Conservation (phyloP, 2,329 filamentous ascomycete species). For the Dryadomyces quercivorus region DNA sequence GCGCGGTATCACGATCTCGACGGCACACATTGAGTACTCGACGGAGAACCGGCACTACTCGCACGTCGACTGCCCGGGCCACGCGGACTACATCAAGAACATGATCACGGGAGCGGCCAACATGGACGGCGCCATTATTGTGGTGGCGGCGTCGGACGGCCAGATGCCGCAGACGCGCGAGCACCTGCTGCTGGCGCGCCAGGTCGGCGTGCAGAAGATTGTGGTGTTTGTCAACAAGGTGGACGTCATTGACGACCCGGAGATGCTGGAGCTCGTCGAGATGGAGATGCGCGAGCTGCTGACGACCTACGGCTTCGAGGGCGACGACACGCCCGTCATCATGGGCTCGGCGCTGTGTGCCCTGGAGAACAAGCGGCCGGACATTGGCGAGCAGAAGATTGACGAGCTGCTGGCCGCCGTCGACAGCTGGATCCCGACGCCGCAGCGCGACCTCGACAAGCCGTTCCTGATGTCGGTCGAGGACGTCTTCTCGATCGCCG, state of each 20-base stretch:
- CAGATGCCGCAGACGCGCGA: conserved; percentile 99
- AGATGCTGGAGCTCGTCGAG: conserved; percentile 99
- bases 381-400: conserved; percentile 80
- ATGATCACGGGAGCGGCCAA: conserved; percentile 99
- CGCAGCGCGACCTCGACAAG: conserved; percentile 88
- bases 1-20: conserved; percentile 99
- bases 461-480: conserved; percentile 99
- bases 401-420: conserved; percentile 84
- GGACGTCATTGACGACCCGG: conserved; percentile 90
- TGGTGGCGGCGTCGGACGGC: conserved; percentile 94
- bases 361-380: conserved; percentile 71
- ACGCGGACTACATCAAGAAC: conserved; percentile 99
- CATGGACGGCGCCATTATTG: conserved; percentile 98
- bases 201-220: conserved; percentile 95
- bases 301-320: conserved; percentile 86
- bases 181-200: conserved; percentile 92
- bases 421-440: conserved; percentile 93
- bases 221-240: conserved; percentile 99
- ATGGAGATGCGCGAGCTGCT: conserved; percentile 99
- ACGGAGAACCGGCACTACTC: conserved; percentile 94
- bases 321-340: conserved; percentile 93
- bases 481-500: conserved; percentile 80
- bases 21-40: conserved; percentile 95
- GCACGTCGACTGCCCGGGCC: conserved; percentile 98
- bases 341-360: conserved; percentile 95